phyloP scores from a whole-genome alignment of 495 filamentous ascomycete species.

The Daldinia grandis region DNA sequence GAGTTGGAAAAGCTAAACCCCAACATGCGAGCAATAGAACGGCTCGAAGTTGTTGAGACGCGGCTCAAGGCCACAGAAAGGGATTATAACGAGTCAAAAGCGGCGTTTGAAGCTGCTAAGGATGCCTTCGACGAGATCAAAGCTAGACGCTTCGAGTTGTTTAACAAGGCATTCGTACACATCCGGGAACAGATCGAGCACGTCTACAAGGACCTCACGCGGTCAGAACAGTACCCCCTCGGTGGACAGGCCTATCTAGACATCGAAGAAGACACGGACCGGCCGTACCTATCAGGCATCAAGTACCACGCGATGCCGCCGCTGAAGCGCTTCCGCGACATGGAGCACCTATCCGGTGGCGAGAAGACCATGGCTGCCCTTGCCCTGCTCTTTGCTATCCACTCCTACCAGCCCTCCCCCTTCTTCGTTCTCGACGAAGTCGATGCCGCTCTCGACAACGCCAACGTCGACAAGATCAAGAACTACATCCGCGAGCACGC shows the following conservation, averaged over 20 bases:
- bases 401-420: constrained; percentile 90
- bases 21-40: constrained; percentile 94
- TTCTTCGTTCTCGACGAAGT: constrained; percentile 99
- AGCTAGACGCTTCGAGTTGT: constrained; percentile 84
- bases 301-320: constrained; percentile 99
- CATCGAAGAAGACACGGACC: constrained; percentile 84
- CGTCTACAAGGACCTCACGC: constrained; percentile 94
- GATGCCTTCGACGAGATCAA: constrained; percentile 84
- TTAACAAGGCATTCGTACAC: constrained; percentile 93
- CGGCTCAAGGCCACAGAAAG: constrained; percentile 86
- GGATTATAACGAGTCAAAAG: constrained; percentile 85
- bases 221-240: constrained; percentile 81
- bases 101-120: constrained; percentile 74
- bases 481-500: constrained; percentile 95
- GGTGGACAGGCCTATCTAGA: constrained; percentile 96
- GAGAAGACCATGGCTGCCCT: constrained; percentile 99
- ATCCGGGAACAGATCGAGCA: constrained; percentile 93
- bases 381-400: constrained; percentile 93
- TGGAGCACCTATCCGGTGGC: constrained; percentile 97
- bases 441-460: constrained; percentile 95
- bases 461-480: constrained; percentile 93
- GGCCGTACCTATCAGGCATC: constrained; percentile 89
- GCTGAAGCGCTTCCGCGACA: constrained; percentile 97
- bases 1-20: constrained; percentile 94
- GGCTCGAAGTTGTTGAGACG: constrained; percentile 84